Base-by-base conservation (phyloP, 495 filamentous ascomycete species). In the Chaetomium tenue region DNA sequence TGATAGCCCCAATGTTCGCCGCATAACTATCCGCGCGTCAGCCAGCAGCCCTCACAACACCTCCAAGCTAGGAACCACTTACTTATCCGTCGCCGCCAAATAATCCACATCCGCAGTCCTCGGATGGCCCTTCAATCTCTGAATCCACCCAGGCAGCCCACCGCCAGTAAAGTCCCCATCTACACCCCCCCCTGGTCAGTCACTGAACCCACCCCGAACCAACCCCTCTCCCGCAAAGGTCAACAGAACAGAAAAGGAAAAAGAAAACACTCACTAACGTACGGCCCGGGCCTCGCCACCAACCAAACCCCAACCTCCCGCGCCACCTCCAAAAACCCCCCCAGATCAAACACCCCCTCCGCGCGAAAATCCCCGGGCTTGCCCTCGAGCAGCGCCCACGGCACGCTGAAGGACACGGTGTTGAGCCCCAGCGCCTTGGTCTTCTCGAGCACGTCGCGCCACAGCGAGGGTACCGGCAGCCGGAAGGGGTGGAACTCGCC, bases 371-470 rank as follows among this genome's bases (percentile, higher is more conserved):
- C 76, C 0, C 88, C 90, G 2, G 80, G 87, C 62, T 88, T 84
- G 33, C 89, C 89, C 74, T 93, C 90, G 2, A 91, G 70, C n/a
- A 92, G 74, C n/a, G 87, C 88, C 90, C 90, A 93, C 66, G 91
- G 81, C 18, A 85, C 75, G 69, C 92, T 91, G 74, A 92, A 89
- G 0, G 86, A 89, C 18, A 91, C 86, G n/a, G 81, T 78, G 64
- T 88, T 91, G 75, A 90, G 91, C 2, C 90, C 90, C 0, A 91
- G 71, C 28, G 89, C 88, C 73, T 87, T 91, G 74, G 91, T 82
- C 74, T 94, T 94, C 68, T 92, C 86, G 69, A 94, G 86, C 37
- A 93, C 72, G 70, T 93, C 91, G 48, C 88, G 80, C 81, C 84
- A 91, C 5, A 93, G 78, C 22, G 83, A 81, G 0, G 87, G 82